Evolutionary conservation across 495 filamentous ascomycete genomes (phyloP).

Genomic region (Talaromyces wortmannii): DNA sequence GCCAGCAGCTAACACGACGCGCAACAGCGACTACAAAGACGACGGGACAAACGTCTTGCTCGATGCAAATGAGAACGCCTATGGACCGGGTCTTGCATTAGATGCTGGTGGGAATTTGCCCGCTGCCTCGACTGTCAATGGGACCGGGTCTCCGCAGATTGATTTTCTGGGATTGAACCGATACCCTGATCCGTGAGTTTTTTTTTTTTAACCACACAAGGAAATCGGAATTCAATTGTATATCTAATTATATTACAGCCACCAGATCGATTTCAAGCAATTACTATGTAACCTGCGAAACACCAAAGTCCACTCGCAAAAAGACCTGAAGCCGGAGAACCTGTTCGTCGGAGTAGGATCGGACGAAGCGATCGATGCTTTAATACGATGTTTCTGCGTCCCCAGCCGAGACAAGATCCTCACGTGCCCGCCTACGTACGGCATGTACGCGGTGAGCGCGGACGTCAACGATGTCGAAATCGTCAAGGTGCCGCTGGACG

Average conservation of each 20-base stretch:
- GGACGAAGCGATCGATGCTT: constrained; percentile 92
- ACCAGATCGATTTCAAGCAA: constrained; percentile 82
- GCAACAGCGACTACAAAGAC: constrained; percentile 89
- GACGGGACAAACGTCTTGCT: constrained; percentile 94
- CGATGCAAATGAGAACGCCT: constrained; percentile 97
- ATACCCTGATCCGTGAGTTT: constrained; percentile 83
- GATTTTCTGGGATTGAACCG: constrained; percentile 78
- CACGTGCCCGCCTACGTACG: constrained; percentile 93
- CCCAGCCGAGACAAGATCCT: constrained; percentile 86
- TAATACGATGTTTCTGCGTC: constrained; percentile 85
- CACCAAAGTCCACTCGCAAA: constrained; percentile 69
- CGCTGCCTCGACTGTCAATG: constrained; percentile 20
- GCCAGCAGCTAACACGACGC: neutral
- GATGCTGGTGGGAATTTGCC: constrained; percentile 38
- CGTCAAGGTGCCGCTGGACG: constrained; percentile 74
- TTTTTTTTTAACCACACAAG: neutral
- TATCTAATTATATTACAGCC: constrained; percentile 31
- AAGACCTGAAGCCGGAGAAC: constrained; percentile 70
- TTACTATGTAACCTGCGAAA: constrained; percentile 84
- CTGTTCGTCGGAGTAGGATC: constrained; percentile 92
- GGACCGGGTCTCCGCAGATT: constrained; percentile 37
- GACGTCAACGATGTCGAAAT: constrained; percentile 86
- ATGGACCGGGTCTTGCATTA: constrained; percentile 64
- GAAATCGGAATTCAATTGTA: neutral
- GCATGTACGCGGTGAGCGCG: constrained; percentile 94